A percentile compares a stretch with the other conserved stretches of the same genome.
phyloP scores from a whole-genome alignment of 208 protist species.

The Trichomonas gallinae region DNA sequence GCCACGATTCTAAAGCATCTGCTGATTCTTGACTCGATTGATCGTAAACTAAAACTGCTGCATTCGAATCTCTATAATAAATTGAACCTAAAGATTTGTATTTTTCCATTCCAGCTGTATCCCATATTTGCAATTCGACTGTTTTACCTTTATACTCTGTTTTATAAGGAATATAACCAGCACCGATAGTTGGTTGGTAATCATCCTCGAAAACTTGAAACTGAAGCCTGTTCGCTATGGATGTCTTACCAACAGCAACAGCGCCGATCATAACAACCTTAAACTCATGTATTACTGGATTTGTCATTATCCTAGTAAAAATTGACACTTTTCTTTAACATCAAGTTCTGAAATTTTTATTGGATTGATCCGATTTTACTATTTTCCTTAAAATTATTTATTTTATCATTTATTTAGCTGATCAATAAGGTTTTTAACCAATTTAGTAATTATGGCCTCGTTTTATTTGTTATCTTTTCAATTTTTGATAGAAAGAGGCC shows the following conservation, averaged over 20 bases:
- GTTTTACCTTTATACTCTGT: neutral
- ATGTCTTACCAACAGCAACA: neutral
- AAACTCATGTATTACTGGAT: neutral
- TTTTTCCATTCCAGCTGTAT: neutral
- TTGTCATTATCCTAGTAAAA: neutral
- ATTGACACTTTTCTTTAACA: too few species aligned
- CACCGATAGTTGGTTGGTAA: conserved; percentile 9
- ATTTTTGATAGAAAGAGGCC: too few species aligned
- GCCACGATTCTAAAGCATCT: neutral
- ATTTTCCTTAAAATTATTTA: too few species aligned
- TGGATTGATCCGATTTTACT: too few species aligned
- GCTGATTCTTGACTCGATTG: neutral
- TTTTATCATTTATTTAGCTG: too few species aligned
- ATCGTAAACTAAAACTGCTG: neutral
- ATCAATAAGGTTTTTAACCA: too few species aligned
- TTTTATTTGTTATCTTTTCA: too few species aligned
- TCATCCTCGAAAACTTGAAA: neutral
- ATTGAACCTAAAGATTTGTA: neutral
- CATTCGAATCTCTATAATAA: neutral
- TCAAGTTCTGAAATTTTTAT: too few species aligned
- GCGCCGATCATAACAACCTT: neutral
- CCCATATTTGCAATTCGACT: conserved; percentile 1
- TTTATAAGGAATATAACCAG: neutral
- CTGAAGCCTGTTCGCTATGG: neutral
- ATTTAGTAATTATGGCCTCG: too few species aligned